Percentiles rank a stretch among this genome's conserved stretches.
phyloP scores from a whole-genome alignment of 129 eudicot genomes.

The Flaveria brownii region DNA sequence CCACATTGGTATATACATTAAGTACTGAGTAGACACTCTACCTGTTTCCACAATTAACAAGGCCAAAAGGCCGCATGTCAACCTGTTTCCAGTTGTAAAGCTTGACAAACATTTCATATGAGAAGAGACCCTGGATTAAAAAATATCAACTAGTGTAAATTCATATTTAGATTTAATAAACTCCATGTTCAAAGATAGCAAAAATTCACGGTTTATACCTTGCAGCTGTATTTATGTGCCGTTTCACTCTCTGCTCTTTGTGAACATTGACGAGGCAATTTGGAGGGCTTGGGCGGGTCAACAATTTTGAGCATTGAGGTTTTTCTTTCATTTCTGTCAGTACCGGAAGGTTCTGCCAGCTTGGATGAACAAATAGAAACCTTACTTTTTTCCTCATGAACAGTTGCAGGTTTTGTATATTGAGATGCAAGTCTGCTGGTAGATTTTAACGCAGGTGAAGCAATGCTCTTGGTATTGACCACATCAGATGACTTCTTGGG shows the following conservation, averaged over 20 bases:
- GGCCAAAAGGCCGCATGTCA: conserved; percentile 77
- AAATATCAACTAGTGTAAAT: not conserved
- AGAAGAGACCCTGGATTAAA: conserved; percentile 61
- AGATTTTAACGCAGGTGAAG: conserved; percentile 30
- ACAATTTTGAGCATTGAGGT: conserved; percentile 58
- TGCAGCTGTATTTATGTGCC: conserved; percentile 41
- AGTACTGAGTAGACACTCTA: conserved; percentile 15
- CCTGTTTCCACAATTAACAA: conserved; percentile 93
- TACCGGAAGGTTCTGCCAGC: conserved; percentile 24
- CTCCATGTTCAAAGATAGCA: conserved; percentile 8
- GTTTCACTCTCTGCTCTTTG: conserved; percentile 42
- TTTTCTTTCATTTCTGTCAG: conserved; percentile 45
- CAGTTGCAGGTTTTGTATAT: conserved; percentile 33
- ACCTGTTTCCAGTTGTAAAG: conserved; percentile 73
- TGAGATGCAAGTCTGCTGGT: conserved; percentile 24
- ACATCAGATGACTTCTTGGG: conserved; percentile 24
- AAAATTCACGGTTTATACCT: conserved; percentile 41
- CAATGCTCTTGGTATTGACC: conserved; percentile 18
- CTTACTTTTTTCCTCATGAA: conserved; percentile 33
- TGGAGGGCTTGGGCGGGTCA: conserved; percentile 59
- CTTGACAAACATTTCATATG: conserved; percentile 74
- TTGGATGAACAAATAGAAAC: conserved; percentile 34
- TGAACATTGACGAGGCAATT: conserved; percentile 41
- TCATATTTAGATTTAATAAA: not conserved
- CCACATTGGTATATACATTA: not conserved